These are phyloP conservation scores for Amoebophrya sp. DNA, from an alignment of 169 alveolate genomes.

Conservation along the genomic window DNA sequence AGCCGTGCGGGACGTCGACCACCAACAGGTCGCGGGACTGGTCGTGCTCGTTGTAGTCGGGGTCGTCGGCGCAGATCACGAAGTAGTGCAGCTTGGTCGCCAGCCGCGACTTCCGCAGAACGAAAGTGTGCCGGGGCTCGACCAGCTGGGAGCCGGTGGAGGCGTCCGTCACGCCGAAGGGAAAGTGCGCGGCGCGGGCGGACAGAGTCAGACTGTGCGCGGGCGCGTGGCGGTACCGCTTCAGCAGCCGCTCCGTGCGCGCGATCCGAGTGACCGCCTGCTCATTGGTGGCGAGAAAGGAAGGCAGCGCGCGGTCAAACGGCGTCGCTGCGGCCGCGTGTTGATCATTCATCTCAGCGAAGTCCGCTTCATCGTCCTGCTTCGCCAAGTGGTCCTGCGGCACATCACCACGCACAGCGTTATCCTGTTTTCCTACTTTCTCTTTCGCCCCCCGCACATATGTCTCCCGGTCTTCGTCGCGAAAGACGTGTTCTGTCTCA, in stretches of 20 bases:
- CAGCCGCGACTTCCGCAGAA: not conserved
- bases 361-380: too few species aligned
- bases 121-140: not conserved
- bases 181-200: not conserved
- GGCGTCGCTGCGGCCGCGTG: too few species aligned
- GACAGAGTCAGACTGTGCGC: not conserved
- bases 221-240: not conserved
- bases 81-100: not conserved
- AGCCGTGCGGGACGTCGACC: not conserved
- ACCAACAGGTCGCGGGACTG: not conserved
- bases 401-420: too few species aligned
- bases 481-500: not conserved
- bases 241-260: not conserved
- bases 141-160: not conserved
- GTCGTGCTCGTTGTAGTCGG: not conserved
- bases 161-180: not conserved
- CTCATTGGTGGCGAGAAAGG: not conserved
- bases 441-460: too few species aligned
- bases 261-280: not conserved
- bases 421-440: too few species aligned
- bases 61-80: not conserved
- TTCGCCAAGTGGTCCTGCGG: too few species aligned
- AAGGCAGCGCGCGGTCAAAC: too few species aligned
- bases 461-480: too few species aligned
- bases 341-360: too few species aligned